phyloP scores from a whole-genome alignment of 345 rosid species.

The Odontarrhena argentea region DNA sequence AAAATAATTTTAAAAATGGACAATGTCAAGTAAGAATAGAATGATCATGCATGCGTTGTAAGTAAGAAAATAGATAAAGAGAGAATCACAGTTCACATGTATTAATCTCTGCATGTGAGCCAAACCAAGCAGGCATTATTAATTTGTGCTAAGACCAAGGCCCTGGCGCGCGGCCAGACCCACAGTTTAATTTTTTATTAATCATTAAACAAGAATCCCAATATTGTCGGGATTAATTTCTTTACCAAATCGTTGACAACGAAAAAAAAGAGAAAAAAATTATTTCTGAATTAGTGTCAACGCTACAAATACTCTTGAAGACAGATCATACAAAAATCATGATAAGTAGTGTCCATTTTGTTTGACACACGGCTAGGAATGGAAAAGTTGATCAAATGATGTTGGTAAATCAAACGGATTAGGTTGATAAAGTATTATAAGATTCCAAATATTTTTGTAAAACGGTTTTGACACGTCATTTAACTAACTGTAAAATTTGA shows the following conservation, averaged over 20 bases:
- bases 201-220: constrained; percentile 16
- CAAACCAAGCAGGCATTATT: not conserved
- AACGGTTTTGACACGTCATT: too few relatives aligned
- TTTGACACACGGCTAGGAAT: not conserved
- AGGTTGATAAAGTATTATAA: too few relatives aligned
- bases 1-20: not conserved
- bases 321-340: constrained; percentile 1
- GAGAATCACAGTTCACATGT: constrained; percentile 18
- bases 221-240: constrained; percentile 1
- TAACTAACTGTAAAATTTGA: too few relatives aligned
- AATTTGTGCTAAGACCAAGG: constrained; percentile 19
- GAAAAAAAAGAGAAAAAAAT: too few relatives aligned
- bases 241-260: too few relatives aligned
- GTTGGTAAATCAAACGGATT: too few relatives aligned
- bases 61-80: constrained; percentile 3
- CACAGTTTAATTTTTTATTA: constrained; percentile 4
- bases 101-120: constrained; percentile 38
- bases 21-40: constrained; percentile 15
- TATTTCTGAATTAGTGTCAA: constrained; percentile 5
- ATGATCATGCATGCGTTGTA: constrained; percentile 1
- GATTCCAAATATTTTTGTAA: too few relatives aligned
- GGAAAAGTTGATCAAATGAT: too few relatives aligned
- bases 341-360: not conserved
- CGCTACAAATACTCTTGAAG: not conserved
- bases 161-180: not conserved